Conservation (phyloP, 2,329 filamentous ascomycete species). For the Aspergillus fructus region DNA sequence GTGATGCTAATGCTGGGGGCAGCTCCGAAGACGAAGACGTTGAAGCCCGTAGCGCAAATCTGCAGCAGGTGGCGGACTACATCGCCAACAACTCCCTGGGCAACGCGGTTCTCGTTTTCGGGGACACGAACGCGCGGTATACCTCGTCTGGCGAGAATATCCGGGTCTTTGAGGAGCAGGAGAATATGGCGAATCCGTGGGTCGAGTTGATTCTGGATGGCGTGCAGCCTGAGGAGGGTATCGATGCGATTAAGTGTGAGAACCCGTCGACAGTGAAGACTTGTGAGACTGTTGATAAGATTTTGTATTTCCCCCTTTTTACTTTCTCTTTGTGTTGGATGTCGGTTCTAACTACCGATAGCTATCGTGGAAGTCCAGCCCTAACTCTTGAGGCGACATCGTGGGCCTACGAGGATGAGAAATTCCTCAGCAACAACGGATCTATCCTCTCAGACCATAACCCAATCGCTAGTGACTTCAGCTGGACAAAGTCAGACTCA, state of each 20-base stretch:
- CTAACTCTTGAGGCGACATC: constrained; percentile 52
- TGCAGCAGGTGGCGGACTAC: constrained; percentile 59
- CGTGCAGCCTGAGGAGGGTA: constrained; percentile 46
- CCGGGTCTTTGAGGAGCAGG: constrained; percentile 50
- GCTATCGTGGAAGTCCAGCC: constrained; percentile 34
- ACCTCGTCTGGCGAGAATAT: constrained; percentile 57
- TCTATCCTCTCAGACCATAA: constrained; percentile 64
- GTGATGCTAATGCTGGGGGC: neutral
- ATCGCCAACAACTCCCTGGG: constrained; percentile 57
- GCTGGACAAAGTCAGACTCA: constrained; percentile 50
- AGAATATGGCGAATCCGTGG: constrained; percentile 60
- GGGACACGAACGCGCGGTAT: constrained; percentile 67
- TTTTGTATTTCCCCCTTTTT: constrained; percentile 44
- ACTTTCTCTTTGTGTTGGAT: neutral
- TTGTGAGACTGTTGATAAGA: constrained; percentile 69
- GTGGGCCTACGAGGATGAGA: constrained; percentile 51
- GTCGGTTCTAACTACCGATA: neutral
- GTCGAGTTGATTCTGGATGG: constrained; percentile 55
- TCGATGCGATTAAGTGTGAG: constrained; percentile 47
- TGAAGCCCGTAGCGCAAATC: constrained; percentile 57
- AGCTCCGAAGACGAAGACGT: constrained; percentile 52
- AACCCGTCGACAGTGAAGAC: constrained; percentile 55
- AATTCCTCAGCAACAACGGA: constrained; percentile 62
- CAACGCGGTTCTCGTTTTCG: constrained; percentile 63
- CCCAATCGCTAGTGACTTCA: constrained; percentile 46